These are phyloP conservation scores for Saturnispora ahearnii DNA, from an alignment of 805 yeast species.

Conservation along the genomic window DNA sequence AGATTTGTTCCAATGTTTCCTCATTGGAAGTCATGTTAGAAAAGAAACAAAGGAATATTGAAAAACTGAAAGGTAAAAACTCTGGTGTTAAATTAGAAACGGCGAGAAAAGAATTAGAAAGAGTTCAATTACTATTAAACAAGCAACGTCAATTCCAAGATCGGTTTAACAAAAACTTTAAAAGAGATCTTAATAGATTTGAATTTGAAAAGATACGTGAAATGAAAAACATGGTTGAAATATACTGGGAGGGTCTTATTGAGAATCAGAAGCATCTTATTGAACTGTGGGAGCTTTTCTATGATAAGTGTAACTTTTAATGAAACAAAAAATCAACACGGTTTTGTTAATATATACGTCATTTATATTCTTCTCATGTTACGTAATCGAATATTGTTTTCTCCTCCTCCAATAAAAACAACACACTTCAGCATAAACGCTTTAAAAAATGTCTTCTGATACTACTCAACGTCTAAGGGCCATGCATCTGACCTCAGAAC, in stretches of 20 bases:
- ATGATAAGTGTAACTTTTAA: constrained; percentile 38
- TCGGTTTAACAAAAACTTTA: constrained; percentile 56
- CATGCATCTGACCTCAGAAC: constrained; percentile 31
- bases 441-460: constrained; percentile 13
- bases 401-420: not conserved
- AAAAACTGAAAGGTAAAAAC: constrained; percentile 36
- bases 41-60: constrained; percentile 38
- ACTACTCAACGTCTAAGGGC: constrained; percentile 31
- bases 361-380: not conserved
- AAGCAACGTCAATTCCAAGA: constrained; percentile 52
- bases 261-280: constrained; percentile 90
- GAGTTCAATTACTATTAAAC: constrained; percentile 43
- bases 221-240: constrained; percentile 82
- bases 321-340: not conserved
- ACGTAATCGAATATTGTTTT: not conserved
- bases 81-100: constrained; percentile 49
- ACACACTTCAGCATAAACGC: not conserved
- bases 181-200: constrained; percentile 56
- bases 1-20: constrained; percentile 38
- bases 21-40: constrained; percentile 35
- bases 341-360: not conserved
- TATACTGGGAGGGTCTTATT: constrained; percentile 79
- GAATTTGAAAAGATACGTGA: constrained; percentile 73
- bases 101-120: constrained; percentile 51
- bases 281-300: constrained; percentile 84